Evolutionary conservation across 495 filamentous ascomycete species (phyloP).

Genomic region (Amniculicola lignicola): DNA sequence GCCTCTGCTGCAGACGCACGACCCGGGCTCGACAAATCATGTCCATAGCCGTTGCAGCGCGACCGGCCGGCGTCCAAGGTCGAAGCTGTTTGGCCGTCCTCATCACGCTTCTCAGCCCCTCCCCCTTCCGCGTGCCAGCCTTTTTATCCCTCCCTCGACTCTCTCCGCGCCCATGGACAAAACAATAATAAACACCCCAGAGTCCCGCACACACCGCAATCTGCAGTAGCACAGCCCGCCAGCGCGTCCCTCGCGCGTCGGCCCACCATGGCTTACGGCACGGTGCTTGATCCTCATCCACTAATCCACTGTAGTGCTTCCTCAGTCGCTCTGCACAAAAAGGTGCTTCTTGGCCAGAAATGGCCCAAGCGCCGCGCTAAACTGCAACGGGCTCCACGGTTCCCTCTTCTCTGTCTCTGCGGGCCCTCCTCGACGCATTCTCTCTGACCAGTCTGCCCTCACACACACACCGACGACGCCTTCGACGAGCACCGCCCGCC

Average conservation of each 20-base stretch:
- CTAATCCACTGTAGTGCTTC: constrained; percentile 1
- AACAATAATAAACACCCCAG: neutral
- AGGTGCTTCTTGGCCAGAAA: too few relatives aligned
- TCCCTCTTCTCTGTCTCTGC: neutral
- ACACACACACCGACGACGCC: neutral
- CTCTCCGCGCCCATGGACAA: too few relatives aligned
- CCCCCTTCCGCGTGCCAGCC: neutral
- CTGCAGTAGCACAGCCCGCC: neutral
- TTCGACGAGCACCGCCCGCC: neutral
- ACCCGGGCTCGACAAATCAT: neutral
- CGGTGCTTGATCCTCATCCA: neutral
- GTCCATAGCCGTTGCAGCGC: constrained; percentile 1
- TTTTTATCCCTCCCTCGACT: constrained; percentile 4
- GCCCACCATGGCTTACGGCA: neutral
- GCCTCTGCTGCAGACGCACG: neutral
- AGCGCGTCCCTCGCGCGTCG: too few relatives aligned
- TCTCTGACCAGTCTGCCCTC: neutral
- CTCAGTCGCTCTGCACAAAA: neutral
- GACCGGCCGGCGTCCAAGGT: neutral
- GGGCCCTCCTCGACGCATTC: too few relatives aligned
- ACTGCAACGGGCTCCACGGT: too few relatives aligned
- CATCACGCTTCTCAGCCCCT: constrained; percentile 4
- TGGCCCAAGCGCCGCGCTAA: too few relatives aligned
- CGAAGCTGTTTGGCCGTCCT: neutral
- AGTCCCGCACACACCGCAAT: too few relatives aligned